Evolutionary conservation across 495 filamentous ascomycete species (phyloP), one percentile per base, ranked within the genome.

Genomic region (Clohesyomyces aquaticus): DNA sequence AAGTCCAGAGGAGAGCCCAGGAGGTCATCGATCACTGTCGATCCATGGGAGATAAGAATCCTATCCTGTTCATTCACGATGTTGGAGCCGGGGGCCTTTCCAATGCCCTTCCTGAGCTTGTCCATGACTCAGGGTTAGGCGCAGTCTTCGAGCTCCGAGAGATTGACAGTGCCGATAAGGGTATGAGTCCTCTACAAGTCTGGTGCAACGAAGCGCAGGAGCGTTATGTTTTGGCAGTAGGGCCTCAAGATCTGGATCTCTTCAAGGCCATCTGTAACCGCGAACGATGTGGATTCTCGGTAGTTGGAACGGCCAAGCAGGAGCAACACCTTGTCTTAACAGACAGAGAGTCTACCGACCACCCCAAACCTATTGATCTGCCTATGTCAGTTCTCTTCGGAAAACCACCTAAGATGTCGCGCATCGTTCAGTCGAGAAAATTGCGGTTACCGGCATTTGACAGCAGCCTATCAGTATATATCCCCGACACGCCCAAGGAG

Each of bases 171-270:
- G 89, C 91, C 0, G 95, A 98, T 73, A 83, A 79, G 38, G 87
- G 91, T 69, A 93, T 97, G 89, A 96, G 91, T 73, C 93, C 93
- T 22, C 82, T 96, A 70, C 89, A 97, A 73, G 96, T 98, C 35
- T 98, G 93, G 93, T 96, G 93, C 77, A 93, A 90, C 67, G 93
- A 97, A 69, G 95, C 94, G 1, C 94, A 98, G 69, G 94, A 98
- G 75, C 81, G 94, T 71, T 98, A 97, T 66, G 94, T 98, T 18
- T 72, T 97, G 66, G 83, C 91, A 11, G 84, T 98, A 62, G 88
- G 90, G 32, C 82, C 83, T 56, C 88, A 91, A 2, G 79, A 85
- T 29, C 84, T 98, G 71, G 90, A 91, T 63, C 86, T 83, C 27
- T 98, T 98, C 76, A 87, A 86, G 43, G 83, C 82, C 50, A 96